Evolutionary conservation across 2,329 filamentous ascomycete genomes (phyloP), one percentile per base, ranked within the genome.

Genomic region (Ramularia collo-cygni): DNA sequence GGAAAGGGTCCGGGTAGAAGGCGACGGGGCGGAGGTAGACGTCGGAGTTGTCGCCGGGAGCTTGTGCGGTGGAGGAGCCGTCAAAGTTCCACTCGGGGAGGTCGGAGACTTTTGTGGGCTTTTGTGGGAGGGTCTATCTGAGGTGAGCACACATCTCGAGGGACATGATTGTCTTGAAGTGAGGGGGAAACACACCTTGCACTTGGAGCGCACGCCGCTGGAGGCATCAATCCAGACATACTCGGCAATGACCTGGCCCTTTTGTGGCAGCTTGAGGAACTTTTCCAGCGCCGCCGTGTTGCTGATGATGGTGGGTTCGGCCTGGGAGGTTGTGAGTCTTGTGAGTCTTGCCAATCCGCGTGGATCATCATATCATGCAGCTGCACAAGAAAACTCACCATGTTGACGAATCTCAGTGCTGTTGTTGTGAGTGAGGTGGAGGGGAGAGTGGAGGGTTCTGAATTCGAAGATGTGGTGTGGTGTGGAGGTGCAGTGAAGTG

Each of bases 191-290:
- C 86, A 75, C 75, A 95, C 90, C 77, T 88, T 93, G 63, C 85
- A 90, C 76, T 96, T 98, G 65, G 88, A 95, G 60, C 92, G 88
- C 57, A 85, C 77, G 60, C 83, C 82, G 64, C 89, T 88, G 52
- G 71, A 68, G 52, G 84, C 75, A 63, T 95, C 89, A 64, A 95
- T 83, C 90, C 90, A 95, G 75, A 95, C 81, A 71, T 95, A 95
- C 73, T 95, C 90, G 62, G 88, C 90, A 69, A 95, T 92, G 63
- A 93, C 75, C 57, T 71, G 73, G 66, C 88, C 89, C 67, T 83
- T 85, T 74, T 96, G 90, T 66, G 88, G 83, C 60, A 96, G 85
- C 61, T 75, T 74, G 70, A 92, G 79, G 77, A 90, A 96, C 71
- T 95, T 95, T 67, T 83, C 72, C 67, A 95, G 81, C 31, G 31